A percentile compares a stretch with the other conserved stretches of the same genome.
Conservation (phyloP, 208 protist species). For the Crithidia mellificae region DNA sequence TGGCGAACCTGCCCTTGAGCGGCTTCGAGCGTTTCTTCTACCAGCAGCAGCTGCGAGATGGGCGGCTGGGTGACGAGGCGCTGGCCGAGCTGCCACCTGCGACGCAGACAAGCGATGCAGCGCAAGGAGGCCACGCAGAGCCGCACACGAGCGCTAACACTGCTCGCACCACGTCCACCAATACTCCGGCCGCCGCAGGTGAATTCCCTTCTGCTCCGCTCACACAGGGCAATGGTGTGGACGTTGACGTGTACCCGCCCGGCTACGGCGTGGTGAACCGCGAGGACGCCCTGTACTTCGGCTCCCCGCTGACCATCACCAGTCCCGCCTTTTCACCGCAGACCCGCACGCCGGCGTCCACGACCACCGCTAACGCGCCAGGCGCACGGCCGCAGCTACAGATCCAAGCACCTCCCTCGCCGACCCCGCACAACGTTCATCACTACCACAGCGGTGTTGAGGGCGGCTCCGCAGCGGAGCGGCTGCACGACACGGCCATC, state of each 20-base stretch:
- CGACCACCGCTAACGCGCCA: neutral
- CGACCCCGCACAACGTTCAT: neutral
- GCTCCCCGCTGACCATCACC: slow-evolving; percentile 18
- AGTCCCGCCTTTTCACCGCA: slow-evolving; percentile 1
- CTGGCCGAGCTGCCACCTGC: neutral
- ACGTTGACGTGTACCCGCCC: neutral
- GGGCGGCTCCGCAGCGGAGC: neutral
- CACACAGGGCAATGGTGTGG: neutral
- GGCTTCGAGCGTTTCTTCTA: slow-evolving; percentile 65
- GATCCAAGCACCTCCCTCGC: too few species aligned
- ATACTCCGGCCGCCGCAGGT: neutral
- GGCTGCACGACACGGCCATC: neutral
- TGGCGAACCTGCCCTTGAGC: slow-evolving; percentile 41
- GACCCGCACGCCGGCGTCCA: neutral
- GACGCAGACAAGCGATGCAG: neutral
- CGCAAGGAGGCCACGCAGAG: too few species aligned
- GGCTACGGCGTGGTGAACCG: slow-evolving; percentile 11
- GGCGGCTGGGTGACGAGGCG: neutral
- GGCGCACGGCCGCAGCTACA: neutral
- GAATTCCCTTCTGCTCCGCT: neutral
- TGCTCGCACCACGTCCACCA: neutral
- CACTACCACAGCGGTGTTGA: neutral
- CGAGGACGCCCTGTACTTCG: slow-evolving; percentile 22
- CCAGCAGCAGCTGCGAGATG: slow-evolving; percentile 37
- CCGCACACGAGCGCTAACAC: too few species aligned